A percentile compares a stretch with the other conserved stretches of the same genome.
Conservation (phyloP, 805 yeast genomes). For the Saccharomycopsis guyanensis region DNA sequence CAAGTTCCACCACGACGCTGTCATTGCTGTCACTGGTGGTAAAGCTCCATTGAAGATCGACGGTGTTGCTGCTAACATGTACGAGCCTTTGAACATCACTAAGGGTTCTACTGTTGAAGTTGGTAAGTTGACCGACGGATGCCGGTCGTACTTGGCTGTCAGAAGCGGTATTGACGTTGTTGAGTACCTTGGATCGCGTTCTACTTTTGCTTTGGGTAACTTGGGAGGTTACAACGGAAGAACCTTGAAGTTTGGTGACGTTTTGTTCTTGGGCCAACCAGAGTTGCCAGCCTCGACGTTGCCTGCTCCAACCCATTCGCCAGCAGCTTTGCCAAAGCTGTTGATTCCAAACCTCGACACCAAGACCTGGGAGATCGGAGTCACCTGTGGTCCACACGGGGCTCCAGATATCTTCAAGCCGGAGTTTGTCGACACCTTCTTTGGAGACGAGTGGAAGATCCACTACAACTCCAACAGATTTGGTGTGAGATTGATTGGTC, state of each 20-base stretch:
- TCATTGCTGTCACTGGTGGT: constrained; percentile 87
- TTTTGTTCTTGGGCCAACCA: constrained; percentile 78
- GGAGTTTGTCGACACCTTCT: constrained; percentile 71
- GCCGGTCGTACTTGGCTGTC: constrained; percentile 83
- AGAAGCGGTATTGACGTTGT: constrained; percentile 93
- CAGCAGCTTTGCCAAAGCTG: constrained; percentile 28
- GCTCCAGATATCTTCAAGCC: constrained; percentile 87
- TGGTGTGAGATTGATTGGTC: constrained; percentile 91
- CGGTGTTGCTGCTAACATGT: constrained; percentile 32
- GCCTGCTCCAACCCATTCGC: constrained; percentile 66
- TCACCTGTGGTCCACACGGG: constrained; percentile 96
- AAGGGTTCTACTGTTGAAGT: constrained; percentile 73
- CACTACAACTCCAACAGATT: constrained; percentile 96
- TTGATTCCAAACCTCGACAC: constrained; percentile 44
- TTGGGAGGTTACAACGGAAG: constrained; percentile 95
- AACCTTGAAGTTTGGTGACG: constrained; percentile 86
- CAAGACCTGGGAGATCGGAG: constrained; percentile 77
- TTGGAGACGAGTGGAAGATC: constrained; percentile 78
- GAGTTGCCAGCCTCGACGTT: constrained; percentile 56
- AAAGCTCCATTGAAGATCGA: constrained; percentile 39
- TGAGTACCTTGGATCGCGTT: constrained; percentile 90
- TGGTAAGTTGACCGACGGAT: constrained; percentile 77
- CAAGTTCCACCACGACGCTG: constrained; percentile 72
- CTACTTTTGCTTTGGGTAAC: constrained; percentile 65
- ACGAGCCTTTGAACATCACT: constrained; percentile 63